Base-by-base conservation (phyloP, 192 early-diverging fungal genomes). In the Gamsiella multidivaricata region DNA sequence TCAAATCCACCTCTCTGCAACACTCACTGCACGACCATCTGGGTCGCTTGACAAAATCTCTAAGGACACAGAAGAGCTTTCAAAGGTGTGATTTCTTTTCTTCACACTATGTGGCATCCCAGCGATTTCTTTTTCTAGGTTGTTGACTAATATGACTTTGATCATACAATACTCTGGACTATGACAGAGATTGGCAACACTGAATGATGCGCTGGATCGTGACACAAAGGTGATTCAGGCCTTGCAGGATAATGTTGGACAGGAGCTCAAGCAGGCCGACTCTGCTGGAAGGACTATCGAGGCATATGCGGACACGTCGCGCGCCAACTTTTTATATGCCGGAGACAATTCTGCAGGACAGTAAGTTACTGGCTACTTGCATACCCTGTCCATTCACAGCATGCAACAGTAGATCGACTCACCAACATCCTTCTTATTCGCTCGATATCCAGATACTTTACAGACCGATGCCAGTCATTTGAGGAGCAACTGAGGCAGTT, bases 251-350 rank as follows among this genome's bases (percentile, higher is more conserved):
- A 65, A 64, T 29, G 69, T 80, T 10, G 65, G 45, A 1, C 61
- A 70, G n/a, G 68, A 80, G 36, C 47, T 80, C 26, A 80, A 80
- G 43, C 67, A 70, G 42, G 78, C 69, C 0, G 78, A 80, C 15
- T 70, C 69, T 57, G 78, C 78, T 20, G 78, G 78, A 61, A 54
- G 78, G 43, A 71, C 65, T 31, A 71, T 80, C 50, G 78, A 80
- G 22, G 69, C 78, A 6, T 80, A 80, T 55, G 57, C 58, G 26
- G 69, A 69, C 49, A 62, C 65, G 15, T 64, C 74, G 5, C 65
- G 69, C 20, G 74, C 74, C 45, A 63, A 69, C 55, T 78, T 78
- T 52, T 52, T 78, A 11, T 78, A 78, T 31, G 74, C 74, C 6
- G 74, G 74, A 47, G 69, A 69, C 34, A 78, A 78, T 47, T 78